Conservation (phyloP, 306 rosid species). For the Castanea mollissima region DNA sequence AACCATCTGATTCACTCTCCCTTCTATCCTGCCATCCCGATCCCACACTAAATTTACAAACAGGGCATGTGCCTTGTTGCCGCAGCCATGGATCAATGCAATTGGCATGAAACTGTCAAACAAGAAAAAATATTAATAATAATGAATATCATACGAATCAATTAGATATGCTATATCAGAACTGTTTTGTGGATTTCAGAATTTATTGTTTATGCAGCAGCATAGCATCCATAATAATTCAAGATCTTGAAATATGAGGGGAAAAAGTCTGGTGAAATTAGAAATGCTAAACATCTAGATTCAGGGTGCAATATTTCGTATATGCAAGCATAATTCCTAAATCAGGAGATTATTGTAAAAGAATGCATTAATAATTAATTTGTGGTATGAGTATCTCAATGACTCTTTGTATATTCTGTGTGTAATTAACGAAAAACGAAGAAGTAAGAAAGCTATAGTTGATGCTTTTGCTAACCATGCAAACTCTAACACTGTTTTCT, state of each 20-base stretch:
- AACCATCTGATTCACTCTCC: slow-evolving; percentile 41
- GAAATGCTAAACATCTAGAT: too few species aligned
- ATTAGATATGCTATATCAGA: too few species aligned
- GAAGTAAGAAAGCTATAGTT: too few species aligned
- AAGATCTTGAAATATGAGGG: too few species aligned
- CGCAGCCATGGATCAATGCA: slow-evolving; percentile 80
- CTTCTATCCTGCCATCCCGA: slow-evolving; percentile 40
- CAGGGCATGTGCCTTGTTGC: slow-evolving; percentile 66
- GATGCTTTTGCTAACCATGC: too few species aligned
- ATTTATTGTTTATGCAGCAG: too few species aligned
- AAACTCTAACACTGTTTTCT: too few species aligned
- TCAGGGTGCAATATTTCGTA: not conserved
- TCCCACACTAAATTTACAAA: slow-evolving; percentile 59
- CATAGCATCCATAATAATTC: too few species aligned
- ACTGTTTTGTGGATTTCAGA: too few species aligned
- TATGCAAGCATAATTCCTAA: not conserved
- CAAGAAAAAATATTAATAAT: not conserved
- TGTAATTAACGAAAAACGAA: not conserved
- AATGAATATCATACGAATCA: not conserved
- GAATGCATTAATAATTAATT: not conserved
- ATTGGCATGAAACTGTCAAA: slow-evolving; percentile 57
- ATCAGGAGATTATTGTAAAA: not conserved
- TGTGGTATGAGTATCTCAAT: too few species aligned
- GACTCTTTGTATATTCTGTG: not conserved
- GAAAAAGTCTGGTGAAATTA: too few species aligned